These are phyloP conservation scores for Thamnidium elegans DNA, from an alignment of 192 early-diverging fungal genomes.

Conservation along the genomic window DNA sequence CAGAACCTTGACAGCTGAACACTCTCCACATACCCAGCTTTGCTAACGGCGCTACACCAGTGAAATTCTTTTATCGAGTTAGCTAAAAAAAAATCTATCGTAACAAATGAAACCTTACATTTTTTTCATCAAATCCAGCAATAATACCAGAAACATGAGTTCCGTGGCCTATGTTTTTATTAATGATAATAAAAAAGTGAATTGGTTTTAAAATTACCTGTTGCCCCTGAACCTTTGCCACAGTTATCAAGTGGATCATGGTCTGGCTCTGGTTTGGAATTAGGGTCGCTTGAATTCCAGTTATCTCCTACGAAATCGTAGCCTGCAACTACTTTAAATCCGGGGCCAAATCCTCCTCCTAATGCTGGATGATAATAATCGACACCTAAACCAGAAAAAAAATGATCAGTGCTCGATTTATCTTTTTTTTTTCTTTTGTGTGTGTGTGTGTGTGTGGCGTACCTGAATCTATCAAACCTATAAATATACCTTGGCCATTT, in stretches of 20 bases:
- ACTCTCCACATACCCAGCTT: slow-evolving; percentile 78
- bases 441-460: not conserved
- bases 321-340: slow-evolving; percentile 56
- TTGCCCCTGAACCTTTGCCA: not conserved
- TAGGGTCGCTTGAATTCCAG: slow-evolving; percentile 20
- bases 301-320: slow-evolving; percentile 67
- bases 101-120: slow-evolving; percentile 21
- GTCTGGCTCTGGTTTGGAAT: slow-evolving; percentile 4
- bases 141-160: slow-evolving; percentile 66
- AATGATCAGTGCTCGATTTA: not conserved
- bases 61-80: slow-evolving; percentile 36
- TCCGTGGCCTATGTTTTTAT: slow-evolving; percentile 52
- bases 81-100: not conserved
- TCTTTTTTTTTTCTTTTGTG: too few species aligned
- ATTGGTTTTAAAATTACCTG: not conserved
- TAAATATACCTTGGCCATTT: slow-evolving; percentile 58
- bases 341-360: slow-evolving; percentile 59
- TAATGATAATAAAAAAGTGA: not conserved
- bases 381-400: slow-evolving; percentile 25
- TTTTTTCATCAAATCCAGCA: slow-evolving; percentile 39
- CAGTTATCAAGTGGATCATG: slow-evolving; percentile 1
- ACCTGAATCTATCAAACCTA: slow-evolving; percentile 68
- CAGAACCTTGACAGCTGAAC: slow-evolving; percentile 56
- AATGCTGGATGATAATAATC: slow-evolving; percentile 64
- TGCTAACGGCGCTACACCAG: slow-evolving; percentile 62